Percentiles rank a stretch among this genome's conserved stretches.
These are phyloP conservation scores for Craspedostauros australis DNA, from an alignment of 108 stramenopile species.

Conservation along the genomic window DNA sequence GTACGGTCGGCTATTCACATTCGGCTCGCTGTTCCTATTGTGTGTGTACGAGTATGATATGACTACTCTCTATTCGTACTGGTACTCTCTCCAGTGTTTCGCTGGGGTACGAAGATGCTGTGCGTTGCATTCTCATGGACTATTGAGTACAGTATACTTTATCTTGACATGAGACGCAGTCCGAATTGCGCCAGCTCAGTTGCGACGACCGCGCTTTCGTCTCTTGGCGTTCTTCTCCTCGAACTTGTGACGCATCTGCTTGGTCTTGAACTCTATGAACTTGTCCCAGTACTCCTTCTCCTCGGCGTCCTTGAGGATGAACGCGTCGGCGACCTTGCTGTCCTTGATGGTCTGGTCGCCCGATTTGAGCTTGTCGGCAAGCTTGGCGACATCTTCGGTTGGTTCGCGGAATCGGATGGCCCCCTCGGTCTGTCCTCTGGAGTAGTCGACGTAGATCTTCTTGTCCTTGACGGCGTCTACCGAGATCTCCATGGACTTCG, in stretches of 20 bases:
- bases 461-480: slow-evolving; percentile 56
- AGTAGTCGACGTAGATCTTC: slow-evolving; percentile 80
- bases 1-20: no score
- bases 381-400: slow-evolving; percentile 34
- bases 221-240: slow-evolving; percentile 43
- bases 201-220: slow-evolving; percentile 18
- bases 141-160: not conserved
- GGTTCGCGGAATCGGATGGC: slow-evolving; percentile 68
- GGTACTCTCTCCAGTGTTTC: not conserved
- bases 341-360: slow-evolving; percentile 60
- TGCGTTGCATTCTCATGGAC: not conserved
- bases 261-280: slow-evolving; percentile 70
- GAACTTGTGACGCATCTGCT: slow-evolving; percentile 42
- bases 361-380: slow-evolving; percentile 52
- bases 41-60: no score
- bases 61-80: no score
- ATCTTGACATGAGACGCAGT: not conserved
- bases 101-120: not conserved
- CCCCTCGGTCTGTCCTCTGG: slow-evolving; percentile 57
- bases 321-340: slow-evolving; percentile 51
- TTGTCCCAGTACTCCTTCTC: slow-evolving; percentile 80
- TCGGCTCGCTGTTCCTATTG: no score
- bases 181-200: no score
- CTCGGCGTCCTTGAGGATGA: slow-evolving; percentile 74
- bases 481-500: slow-evolving; percentile 39